Base-by-base conservation (phyloP, 306 rosid genomes). In the Begonia masoniana region DNA sequence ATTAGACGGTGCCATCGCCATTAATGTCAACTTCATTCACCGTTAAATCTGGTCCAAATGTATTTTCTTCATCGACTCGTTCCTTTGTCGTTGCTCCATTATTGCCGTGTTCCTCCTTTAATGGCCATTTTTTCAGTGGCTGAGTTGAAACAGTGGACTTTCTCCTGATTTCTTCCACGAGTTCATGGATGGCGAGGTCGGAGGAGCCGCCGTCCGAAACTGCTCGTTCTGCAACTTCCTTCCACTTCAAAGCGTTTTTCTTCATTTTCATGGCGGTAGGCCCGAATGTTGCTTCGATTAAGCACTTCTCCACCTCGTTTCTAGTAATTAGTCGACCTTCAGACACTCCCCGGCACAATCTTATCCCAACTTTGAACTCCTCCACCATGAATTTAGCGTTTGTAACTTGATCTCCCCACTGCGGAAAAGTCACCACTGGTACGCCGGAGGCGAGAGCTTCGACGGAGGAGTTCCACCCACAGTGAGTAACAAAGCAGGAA, bases 331-430 rank as follows among this genome's bases (percentile, higher is more conserved):
- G 23, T 12, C 49, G 14, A 9, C 66, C 61, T 2, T 61, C 74
- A 1, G 71, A 71, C 10, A 31, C 69, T 0, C 78, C 78, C 5
- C 72, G 63, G 3, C 74, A 57, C 74, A 79, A 43, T 50, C 74
- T 53, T 10, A 71, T 48, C 0, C 71, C 81, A 17, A 72, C 73
- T 13, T 55, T 56, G 17, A 65, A 68, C 19, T 51, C 84, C 47
- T 78, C 93, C 0, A 82, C 88, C 57, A 86, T 17, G 55, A 67
- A 77, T 67, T 80, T 83, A 0, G 93, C 85, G 19, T 82, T 76
- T 1, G 88, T 82, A 3, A 75, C 76, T 52, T 86, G 95, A 55
- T 86, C 95, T 0, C 95, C 95, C 93, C 93, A 86, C 14, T 82
- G 82, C 0, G 95, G 88, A 57, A 86, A 86, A 0, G 88, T 72